A percentile compares a stretch with the other conserved stretches of the same genome.
Evolutionary conservation across 768 basidiomycete species (phyloP).

Genomic region (Rhodotorula taiwanensis): DNA sequence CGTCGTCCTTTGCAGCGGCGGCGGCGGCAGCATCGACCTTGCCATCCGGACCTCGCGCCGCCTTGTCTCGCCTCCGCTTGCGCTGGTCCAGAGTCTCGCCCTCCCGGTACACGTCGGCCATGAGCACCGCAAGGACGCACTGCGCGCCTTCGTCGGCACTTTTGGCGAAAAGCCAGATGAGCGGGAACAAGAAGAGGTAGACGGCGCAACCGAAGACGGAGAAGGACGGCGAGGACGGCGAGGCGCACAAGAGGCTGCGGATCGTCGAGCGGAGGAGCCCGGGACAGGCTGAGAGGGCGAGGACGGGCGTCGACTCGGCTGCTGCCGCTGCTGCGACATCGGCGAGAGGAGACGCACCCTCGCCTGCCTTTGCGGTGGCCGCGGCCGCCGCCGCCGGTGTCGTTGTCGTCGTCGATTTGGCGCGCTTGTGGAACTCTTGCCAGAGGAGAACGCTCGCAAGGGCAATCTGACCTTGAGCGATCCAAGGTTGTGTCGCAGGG

Average conservation of each 20-base stretch:
- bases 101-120: constrained; percentile 6
- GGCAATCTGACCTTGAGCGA: constrained; percentile 58
- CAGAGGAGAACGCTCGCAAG: constrained; percentile 58
- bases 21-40: neutral
- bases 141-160: constrained; percentile 26
- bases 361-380: constrained; percentile 60
- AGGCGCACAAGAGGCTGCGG: constrained; percentile 12
- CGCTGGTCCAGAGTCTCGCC: constrained; percentile 9
- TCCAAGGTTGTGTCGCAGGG: constrained; percentile 48
- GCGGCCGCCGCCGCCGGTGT: constrained; percentile 64
- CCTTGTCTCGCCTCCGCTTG: constrained; percentile 1
- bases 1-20: neutral
- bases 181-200: constrained; percentile 20
- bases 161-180: constrained; percentile 34
- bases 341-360: constrained; percentile 49
- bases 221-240: constrained; percentile 1
- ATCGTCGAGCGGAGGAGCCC: constrained; percentile 58
- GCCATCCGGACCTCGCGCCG: neutral
- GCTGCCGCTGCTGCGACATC: neutral
- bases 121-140: constrained; percentile 11
- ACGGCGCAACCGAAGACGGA: constrained; percentile 10
- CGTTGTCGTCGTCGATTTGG: constrained; percentile 69
- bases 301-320: constrained; percentile 58
- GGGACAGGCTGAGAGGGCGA: constrained; percentile 65
- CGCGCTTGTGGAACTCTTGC: constrained; percentile 71